These are phyloP conservation scores for Xenoacremonium recifei DNA, from an alignment of 2,329 filamentous ascomycete species.

Conservation along the genomic window DNA sequence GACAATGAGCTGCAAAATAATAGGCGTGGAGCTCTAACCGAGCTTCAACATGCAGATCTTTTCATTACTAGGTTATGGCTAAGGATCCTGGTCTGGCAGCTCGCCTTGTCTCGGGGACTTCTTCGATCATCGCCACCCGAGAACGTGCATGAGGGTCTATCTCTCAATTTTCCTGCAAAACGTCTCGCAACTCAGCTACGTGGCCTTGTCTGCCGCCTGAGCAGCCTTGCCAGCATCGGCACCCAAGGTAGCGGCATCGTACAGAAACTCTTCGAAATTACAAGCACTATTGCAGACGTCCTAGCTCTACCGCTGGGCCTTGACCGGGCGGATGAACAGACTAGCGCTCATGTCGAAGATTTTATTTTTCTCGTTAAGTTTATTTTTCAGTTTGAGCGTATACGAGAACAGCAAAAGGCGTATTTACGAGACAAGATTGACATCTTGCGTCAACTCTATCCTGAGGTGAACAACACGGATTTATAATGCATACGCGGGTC, in stretches of 20 bases:
- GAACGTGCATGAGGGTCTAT: slow-evolving; percentile 35
- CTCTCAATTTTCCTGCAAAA: slow-evolving; percentile 38
- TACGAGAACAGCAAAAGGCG: slow-evolving; percentile 43
- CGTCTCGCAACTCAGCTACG: slow-evolving; percentile 39
- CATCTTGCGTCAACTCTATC: slow-evolving; percentile 31
- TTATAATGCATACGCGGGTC: too few species aligned
- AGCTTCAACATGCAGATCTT: slow-evolving; percentile 40
- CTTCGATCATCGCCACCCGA: slow-evolving; percentile 33
- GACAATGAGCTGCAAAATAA: slow-evolving; percentile 23
- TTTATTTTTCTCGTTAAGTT: slow-evolving; percentile 52
- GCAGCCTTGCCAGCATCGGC: slow-evolving; percentile 44
- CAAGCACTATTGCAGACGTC: slow-evolving; percentile 58
- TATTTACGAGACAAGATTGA: slow-evolving; percentile 40
- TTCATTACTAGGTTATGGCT: slow-evolving; percentile 41
- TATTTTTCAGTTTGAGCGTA: slow-evolving; percentile 47
- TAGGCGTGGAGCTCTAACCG: slow-evolving; percentile 29
- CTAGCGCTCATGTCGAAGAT: slow-evolving; percentile 48
- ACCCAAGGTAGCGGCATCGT: slow-evolving; percentile 57
- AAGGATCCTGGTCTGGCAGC: slow-evolving; percentile 41
- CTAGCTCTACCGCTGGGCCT: slow-evolving; percentile 48
- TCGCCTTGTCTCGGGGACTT: slow-evolving; percentile 39
- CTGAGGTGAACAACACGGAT: too few species aligned
- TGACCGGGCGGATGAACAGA: slow-evolving; percentile 37
- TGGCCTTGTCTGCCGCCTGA: slow-evolving; percentile 33
- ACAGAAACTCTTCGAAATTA: slow-evolving; percentile 60